Evolutionary conservation across 352 stramenopile species (phyloP).

Genomic region (Phytophthora sansomeana): DNA sequence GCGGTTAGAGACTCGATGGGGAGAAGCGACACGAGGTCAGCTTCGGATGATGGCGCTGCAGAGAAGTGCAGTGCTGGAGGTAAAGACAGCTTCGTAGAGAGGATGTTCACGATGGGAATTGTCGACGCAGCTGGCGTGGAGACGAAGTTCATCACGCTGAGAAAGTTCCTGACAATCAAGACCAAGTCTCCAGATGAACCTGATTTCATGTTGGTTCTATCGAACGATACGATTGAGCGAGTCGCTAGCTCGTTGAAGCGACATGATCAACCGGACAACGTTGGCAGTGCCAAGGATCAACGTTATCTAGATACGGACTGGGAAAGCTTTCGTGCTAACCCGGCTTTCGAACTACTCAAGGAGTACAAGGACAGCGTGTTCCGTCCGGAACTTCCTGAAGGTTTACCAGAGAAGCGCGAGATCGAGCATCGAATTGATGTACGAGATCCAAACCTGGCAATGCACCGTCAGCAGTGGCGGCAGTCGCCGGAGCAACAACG

Average conservation of each 20-base stretch:
- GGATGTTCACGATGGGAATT: slow-evolving; percentile 1
- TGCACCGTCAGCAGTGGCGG: slow-evolving; percentile 20
- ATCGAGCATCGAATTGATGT: slow-evolving; percentile 14
- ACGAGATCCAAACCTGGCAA: slow-evolving; percentile 4
- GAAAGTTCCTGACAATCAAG: neutral
- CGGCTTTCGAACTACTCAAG: slow-evolving; percentile 1
- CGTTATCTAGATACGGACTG: slow-evolving; percentile 21
- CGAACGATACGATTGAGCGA: slow-evolving; percentile 15
- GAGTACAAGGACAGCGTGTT: slow-evolving; percentile 17
- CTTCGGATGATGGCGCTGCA: too few relatives aligned
- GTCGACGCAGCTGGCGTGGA: neutral
- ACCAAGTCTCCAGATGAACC: slow-evolving; percentile 4
- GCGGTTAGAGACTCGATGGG: too few relatives aligned
- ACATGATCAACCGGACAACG: slow-evolving; percentile 11
- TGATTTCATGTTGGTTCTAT: slow-evolving; percentile 24
- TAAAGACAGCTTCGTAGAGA: slow-evolving; percentile 9
- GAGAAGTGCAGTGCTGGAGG: neutral
- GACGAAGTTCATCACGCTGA: neutral
- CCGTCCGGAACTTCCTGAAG: slow-evolving; percentile 12
- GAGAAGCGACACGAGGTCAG: too few relatives aligned
- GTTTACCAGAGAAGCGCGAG: slow-evolving; percentile 7
- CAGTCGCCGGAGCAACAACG: slow-evolving; percentile 24
- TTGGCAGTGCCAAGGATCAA: slow-evolving; percentile 21
- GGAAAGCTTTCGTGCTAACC: slow-evolving; percentile 7
- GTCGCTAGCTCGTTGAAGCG: slow-evolving; percentile 7